phyloP scores from a whole-genome alignment of 2,329 filamentous ascomycete species.

The Phaeomoniella chlamydospora region DNA sequence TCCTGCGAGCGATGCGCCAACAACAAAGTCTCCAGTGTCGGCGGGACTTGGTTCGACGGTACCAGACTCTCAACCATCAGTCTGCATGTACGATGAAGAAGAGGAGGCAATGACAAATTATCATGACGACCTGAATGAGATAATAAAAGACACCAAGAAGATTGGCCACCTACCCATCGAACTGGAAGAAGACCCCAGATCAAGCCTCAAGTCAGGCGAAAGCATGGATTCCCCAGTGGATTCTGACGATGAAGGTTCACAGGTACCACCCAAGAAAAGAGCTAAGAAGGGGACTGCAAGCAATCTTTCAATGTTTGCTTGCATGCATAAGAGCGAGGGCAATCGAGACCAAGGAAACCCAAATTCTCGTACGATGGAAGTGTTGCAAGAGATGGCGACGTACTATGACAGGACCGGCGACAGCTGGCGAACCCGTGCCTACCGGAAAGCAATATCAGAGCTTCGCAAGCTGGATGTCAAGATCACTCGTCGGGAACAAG shows the following conservation, averaged over 20 bases:
- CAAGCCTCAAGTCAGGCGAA: not conserved
- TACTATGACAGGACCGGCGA: constrained; percentile 67
- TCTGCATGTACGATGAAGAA: too few relatives aligned
- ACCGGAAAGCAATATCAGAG: constrained; percentile 62
- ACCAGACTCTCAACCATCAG: not conserved
- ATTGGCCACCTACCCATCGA: not conserved
- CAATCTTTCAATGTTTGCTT: constrained; percentile 28
- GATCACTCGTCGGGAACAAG: constrained; percentile 56
- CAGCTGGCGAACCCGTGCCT: constrained; percentile 60
- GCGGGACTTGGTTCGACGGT: not conserved
- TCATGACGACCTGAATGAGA: constrained; percentile 45
- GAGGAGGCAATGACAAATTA: constrained; percentile 6
- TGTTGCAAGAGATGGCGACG: constrained; percentile 63
- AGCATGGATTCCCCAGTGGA: not conserved
- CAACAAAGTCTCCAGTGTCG: not conserved
- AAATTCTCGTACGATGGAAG: constrained; percentile 60
- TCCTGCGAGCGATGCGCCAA: too few relatives aligned
- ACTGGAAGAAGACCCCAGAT: constrained; percentile 1
- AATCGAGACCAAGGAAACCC: constrained; percentile 39
- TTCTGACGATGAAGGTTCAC: constrained; percentile 1
- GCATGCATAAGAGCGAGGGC: constrained; percentile 42
- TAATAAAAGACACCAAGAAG: constrained; percentile 46
- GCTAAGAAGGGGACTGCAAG: constrained; percentile 17
- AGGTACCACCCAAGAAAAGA: constrained; percentile 1
- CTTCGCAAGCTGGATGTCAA: constrained; percentile 51